Evolutionary conservation across 192 early-diverging fungal genomes (phyloP).

Genomic region (Rhizophagus prolifer): DNA sequence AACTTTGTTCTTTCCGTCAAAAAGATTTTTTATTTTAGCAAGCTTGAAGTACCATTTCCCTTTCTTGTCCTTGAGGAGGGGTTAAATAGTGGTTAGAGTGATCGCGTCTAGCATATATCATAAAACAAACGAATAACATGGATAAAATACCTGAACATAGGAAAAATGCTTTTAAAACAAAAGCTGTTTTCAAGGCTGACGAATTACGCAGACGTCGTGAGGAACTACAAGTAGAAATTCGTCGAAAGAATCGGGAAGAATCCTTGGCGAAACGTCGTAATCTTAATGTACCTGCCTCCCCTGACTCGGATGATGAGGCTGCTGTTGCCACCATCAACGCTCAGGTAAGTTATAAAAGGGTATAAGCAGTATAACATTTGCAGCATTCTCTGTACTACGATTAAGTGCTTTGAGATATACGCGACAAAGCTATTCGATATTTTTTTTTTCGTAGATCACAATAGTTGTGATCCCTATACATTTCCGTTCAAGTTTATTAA

Average conservation of each 20-base stretch:
- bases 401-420: neutral
- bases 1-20: neutral
- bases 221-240: conserved; percentile 88
- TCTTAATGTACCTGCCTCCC: conserved; percentile 59
- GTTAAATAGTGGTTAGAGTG: conserved; percentile 11
- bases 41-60: neutral
- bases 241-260: conserved; percentile 96
- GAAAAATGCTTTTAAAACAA: conserved; percentile 82
- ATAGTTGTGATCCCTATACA: neutral
- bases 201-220: conserved; percentile 92
- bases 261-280: conserved; percentile 90
- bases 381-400: neutral
- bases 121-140: conserved; percentile 32
- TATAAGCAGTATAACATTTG: conserved; percentile 1
- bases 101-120: neutral
- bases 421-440: neutral
- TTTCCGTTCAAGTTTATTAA: neutral
- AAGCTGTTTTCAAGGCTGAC: conserved; percentile 82
- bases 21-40: neutral
- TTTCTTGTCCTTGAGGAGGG: neutral
- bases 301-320: conserved; percentile 81
- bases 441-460: neutral
- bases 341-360: conserved; percentile 48
- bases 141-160: conserved; percentile 60
- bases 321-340: conserved; percentile 46